Evolutionary conservation across 768 basidiomycete genomes (phyloP).

Genomic region (Filobasidium wieringae): DNA sequence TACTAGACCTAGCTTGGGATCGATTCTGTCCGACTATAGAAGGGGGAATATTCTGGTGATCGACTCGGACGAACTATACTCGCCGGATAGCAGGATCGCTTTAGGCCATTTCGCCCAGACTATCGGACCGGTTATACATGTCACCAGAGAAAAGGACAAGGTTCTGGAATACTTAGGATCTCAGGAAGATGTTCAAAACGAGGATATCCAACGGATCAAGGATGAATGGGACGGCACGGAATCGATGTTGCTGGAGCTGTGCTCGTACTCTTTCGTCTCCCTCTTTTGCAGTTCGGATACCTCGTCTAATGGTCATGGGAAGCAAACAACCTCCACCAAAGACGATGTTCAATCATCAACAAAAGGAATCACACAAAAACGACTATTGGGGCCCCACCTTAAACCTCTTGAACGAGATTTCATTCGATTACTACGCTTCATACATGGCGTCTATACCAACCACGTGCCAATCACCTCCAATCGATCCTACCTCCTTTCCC

Average conservation of each 20-base stretch:
- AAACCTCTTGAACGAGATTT: constrained; percentile 7
- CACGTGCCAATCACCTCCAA: constrained; percentile 8
- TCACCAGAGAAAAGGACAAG: not conserved
- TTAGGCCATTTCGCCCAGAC: not conserved
- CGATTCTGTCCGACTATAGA: not conserved
- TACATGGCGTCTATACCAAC: constrained; percentile 13
- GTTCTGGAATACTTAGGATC: not conserved
- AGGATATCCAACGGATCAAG: not conserved
- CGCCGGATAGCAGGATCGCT: not conserved
- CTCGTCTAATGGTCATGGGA: not conserved
- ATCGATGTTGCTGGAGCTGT: not conserved
- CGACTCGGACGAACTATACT: constrained; percentile 1
- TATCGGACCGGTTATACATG: constrained; percentile 12
- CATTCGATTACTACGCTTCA: constrained; percentile 12
- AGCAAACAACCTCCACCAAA: too few species aligned
- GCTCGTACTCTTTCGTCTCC: not conserved
- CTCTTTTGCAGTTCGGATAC: not conserved
- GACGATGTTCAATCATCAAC: not conserved
- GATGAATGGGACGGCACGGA: not conserved
- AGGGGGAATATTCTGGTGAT: constrained; percentile 10
- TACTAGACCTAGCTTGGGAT: not conserved
- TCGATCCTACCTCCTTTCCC: constrained; percentile 6
- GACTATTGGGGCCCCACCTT: not conserved
- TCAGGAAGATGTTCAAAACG: not conserved
- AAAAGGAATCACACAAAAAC: not conserved